These are phyloP conservation scores for Malassezia sp. DNA, from an alignment of 1,284 basidiomycete genomes.

Conservation along the genomic window DNA sequence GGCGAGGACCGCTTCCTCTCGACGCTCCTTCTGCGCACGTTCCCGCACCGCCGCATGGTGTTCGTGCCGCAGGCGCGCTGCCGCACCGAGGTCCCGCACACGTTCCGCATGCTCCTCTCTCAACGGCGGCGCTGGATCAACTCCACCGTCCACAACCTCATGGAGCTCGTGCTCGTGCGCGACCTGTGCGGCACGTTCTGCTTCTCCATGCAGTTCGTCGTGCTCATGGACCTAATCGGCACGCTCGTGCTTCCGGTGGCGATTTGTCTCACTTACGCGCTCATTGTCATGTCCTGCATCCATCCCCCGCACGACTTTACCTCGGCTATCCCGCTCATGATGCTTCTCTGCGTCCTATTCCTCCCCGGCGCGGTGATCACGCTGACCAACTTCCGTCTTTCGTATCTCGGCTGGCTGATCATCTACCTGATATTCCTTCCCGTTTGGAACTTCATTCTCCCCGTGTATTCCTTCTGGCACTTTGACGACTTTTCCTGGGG, in stretches of 20 bases:
- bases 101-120: slow-evolving; percentile 80
- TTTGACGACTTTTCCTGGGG: slow-evolving; percentile 99
- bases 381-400: slow-evolving; percentile 82
- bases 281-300: slow-evolving; percentile 67
- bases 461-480: slow-evolving; percentile 95
- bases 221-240: slow-evolving; percentile 94
- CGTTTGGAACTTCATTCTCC: slow-evolving; percentile 55
- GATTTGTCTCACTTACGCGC: slow-evolving; percentile 76
- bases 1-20: slow-evolving; percentile 97
- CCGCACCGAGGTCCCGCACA: slow-evolving; percentile 89
- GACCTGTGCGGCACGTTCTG: slow-evolving; percentile 64
- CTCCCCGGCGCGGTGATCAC: slow-evolving; percentile 84
- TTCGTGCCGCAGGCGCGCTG: slow-evolving; percentile 93
- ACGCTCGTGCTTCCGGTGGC: slow-evolving; percentile 91
- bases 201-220: slow-evolving; percentile 65
- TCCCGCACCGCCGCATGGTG: slow-evolving; percentile 93
- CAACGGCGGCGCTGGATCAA: slow-evolving; percentile 99
- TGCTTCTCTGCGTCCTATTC: slow-evolving; percentile 80
- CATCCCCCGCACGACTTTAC: slow-evolving; percentile 72
- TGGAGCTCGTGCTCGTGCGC: slow-evolving; percentile 93
- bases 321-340: slow-evolving; percentile 83
- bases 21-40: slow-evolving; percentile 61
- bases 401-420: slow-evolving; percentile 96
- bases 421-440: slow-evolving; percentile 63
- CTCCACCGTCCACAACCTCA: slow-evolving; percentile 95